These are phyloP conservation scores for Beverwykella pulmonaria DNA, from an alignment of 495 filamentous ascomycete genomes.

Conservation along the genomic window DNA sequence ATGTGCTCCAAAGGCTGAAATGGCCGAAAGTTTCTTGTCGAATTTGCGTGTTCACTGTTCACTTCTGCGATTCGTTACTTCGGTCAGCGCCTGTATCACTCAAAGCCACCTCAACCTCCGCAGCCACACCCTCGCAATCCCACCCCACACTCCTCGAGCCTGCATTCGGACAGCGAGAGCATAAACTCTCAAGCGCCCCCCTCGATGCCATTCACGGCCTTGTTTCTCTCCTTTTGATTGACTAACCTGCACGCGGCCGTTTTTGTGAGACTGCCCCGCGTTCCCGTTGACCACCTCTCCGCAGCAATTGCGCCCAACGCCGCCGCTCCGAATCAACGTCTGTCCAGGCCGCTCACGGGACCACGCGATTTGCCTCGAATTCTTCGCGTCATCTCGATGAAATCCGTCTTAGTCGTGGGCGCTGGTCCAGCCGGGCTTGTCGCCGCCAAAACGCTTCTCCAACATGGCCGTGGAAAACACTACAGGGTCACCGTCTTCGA, in stretches of 20 bases:
- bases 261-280: too few species aligned
- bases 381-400: constrained; percentile 26
- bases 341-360: not conserved
- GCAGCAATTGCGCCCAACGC: too few species aligned
- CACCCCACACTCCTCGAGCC: not conserved
- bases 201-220: not conserved
- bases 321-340: not conserved
- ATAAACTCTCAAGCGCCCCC: not conserved
- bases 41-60: not conserved
- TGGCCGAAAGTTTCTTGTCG: not conserved
- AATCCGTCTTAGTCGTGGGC: constrained; percentile 55
- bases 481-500: constrained; percentile 77
- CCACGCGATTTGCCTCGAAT: too few species aligned
- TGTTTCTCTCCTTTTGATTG: not conserved
- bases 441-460: constrained; percentile 76
- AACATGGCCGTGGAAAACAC: constrained; percentile 55
- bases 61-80: not conserved
- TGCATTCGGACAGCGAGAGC: not conserved
- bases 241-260: too few species aligned
- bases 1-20: too few species aligned
- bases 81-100: not conserved
- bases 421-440: constrained; percentile 82
- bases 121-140: not conserved
- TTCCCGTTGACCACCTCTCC: too few species aligned
- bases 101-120: not conserved